Evolutionary conservation across 495 filamentous ascomycete genomes (phyloP), one percentile per base, ranked within the genome.

Genomic region (Letharia lupina): DNA sequence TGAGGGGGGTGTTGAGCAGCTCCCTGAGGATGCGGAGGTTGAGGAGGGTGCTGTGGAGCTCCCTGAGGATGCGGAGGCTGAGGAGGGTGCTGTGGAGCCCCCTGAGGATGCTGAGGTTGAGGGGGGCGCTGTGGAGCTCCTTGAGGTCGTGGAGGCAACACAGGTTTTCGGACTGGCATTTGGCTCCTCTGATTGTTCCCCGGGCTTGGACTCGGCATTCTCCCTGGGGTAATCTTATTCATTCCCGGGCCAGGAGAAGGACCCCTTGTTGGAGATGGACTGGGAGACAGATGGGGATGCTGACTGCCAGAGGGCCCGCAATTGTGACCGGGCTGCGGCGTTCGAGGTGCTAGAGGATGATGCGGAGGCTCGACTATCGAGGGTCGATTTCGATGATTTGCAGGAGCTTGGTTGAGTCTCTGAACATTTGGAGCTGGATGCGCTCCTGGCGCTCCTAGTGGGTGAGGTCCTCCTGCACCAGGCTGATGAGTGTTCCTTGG

Each of bases 1-100:
- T 64, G 39, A 0, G 8, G 18, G 2, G 4, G 18, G 10, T 33
- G 62, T 28, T 28, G 8, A 28, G 11, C 5, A 6, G 20, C 13
- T n/a, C 54, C 62, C 33, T 42, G 62, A 16, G 13, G n/a, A 15
- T 63, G 62, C 42, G 18, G 47, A 63, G 52, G 35, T 15, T n/a
- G 47, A 7, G 48, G 62, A 39, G n/a, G 12, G 44, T 64, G 62
- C 28, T 41, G 42, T 20, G 16, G 47, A 64, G 50, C 15, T 8
- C 15, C 16, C 28, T 50, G 61, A 50, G 42, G 15, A 33, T n/a
- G 31, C 2, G 35, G 33, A 62, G 61, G 44, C 6, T 12, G 28
- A 35, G 23, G 20, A 13, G 15, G n/a, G 16, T 47, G 42, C 23
- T 28, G 33, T 35, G 18, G 12, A 15, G 12, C n/a, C 15, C 37